phyloP scores from a whole-genome alignment of 2,329 filamentous ascomycete genomes.

The Albophoma yamanashiensis region DNA sequence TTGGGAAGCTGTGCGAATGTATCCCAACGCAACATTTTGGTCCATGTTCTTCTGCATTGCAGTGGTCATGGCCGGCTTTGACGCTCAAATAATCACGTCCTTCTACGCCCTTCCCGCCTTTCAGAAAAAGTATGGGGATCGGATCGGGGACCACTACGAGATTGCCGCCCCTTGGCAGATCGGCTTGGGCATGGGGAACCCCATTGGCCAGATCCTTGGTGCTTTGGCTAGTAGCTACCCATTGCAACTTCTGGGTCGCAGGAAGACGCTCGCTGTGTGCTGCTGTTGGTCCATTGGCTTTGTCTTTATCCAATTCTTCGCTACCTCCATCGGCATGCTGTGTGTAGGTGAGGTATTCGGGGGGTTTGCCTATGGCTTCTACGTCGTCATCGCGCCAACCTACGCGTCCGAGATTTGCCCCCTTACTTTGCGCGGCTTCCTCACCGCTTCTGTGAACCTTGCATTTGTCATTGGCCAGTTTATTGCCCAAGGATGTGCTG shows the following conservation, averaged over 20 bases:
- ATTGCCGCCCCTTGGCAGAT: slow-evolving; percentile 34
- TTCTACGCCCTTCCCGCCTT: slow-evolving; percentile 51
- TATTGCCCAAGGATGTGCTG: slow-evolving; percentile 10
- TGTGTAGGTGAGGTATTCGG: slow-evolving; percentile 35
- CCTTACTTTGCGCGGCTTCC: slow-evolving; percentile 25
- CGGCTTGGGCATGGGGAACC: slow-evolving; percentile 40
- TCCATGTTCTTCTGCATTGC: slow-evolving; percentile 48
- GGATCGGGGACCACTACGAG: slow-evolving; percentile 16
- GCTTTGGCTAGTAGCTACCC: slow-evolving; percentile 38
- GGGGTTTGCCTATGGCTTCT: slow-evolving; percentile 30
- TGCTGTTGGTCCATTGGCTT: slow-evolving; percentile 18
- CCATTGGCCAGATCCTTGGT: slow-evolving; percentile 45
- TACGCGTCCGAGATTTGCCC: slow-evolving; percentile 35
- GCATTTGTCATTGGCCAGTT: slow-evolving; percentile 32
- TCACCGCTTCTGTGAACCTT: slow-evolving; percentile 31
- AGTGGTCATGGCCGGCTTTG: slow-evolving; percentile 53
- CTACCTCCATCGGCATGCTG: slow-evolving; percentile 24
- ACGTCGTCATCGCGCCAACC: slow-evolving; percentile 28
- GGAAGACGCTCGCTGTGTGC: slow-evolving; percentile 43
- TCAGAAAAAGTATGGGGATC: slow-evolving; percentile 29
- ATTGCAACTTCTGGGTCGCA: slow-evolving; percentile 18
- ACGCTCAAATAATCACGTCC: slow-evolving; percentile 53
- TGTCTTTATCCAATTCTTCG: slow-evolving; percentile 21
- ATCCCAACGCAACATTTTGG: slow-evolving; percentile 39
- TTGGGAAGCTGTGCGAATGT: slow-evolving; percentile 27